phyloP scores from a whole-genome alignment of 306 rosid genomes.

The Ammopiptanthus mongolicus region DNA sequence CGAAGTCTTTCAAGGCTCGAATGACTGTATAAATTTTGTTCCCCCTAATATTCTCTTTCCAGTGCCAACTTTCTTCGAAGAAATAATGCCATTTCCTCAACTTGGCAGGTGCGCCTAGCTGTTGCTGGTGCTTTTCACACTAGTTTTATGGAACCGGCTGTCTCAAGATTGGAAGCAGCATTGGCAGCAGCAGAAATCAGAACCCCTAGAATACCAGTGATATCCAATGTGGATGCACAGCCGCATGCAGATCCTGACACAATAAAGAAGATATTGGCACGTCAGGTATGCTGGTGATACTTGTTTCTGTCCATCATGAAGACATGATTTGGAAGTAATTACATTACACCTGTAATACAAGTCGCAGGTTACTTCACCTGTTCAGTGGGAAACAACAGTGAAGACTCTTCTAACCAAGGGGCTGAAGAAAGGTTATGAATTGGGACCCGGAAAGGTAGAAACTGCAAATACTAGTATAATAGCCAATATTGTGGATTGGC shows the following conservation, averaged over 20 bases:
- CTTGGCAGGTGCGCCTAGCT: constrained; percentile 82
- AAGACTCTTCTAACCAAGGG: constrained; percentile 77
- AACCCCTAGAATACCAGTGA: constrained; percentile 89
- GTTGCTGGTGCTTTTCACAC: constrained; percentile 99
- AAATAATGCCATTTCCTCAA: constrained; percentile 6
- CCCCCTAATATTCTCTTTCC: constrained; percentile 8
- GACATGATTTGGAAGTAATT: constrained; percentile 19
- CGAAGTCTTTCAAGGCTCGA: constrained; percentile 98
- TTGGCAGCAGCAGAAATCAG: constrained; percentile 71
- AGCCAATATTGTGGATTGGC: not conserved
- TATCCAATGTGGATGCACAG: constrained; percentile 88
- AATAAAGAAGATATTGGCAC: constrained; percentile 77
- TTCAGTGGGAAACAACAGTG: constrained; percentile 97
- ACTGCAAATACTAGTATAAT: not conserved
- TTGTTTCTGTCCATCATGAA: not conserved
- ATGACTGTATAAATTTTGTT: constrained; percentile 61
- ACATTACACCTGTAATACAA: constrained; percentile 5
- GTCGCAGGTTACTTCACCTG: constrained; percentile 91
- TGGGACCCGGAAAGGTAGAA: constrained; percentile 96
- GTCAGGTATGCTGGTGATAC: constrained; percentile 54
- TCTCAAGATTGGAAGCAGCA: constrained; percentile 93
- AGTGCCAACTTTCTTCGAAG: not conserved
- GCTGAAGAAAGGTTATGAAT: constrained; percentile 80
- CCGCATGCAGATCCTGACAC: constrained; percentile 85
- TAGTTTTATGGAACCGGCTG: constrained; percentile 93